Base-by-base conservation (phyloP, 371 early-diverging fungal genomes). In the Mucor piriformis region DNA sequence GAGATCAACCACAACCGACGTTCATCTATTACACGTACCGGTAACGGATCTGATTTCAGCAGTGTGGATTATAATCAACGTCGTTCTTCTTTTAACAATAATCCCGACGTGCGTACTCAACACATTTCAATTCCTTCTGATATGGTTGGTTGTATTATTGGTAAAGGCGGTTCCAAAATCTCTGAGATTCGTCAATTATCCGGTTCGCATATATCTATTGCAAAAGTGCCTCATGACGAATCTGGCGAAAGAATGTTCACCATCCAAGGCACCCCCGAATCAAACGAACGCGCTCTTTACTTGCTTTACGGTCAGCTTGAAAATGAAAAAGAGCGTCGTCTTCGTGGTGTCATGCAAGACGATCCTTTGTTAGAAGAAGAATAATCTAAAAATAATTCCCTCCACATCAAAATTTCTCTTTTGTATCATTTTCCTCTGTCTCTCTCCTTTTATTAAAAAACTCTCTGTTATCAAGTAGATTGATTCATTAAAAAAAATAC, bases 91-190 rank as follows among this genome's bases (percentile, higher is more conserved):
- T 35, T 33, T 16, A 40, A 21, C 54, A 61, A 70, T 53, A 58
- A 75, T 56, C 66, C 68, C n/a, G 72, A 75, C 51, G 63, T 85
- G 50, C 79, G 82, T 59, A 88, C 89, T 25, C 93, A 92, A 73
- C 86, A 93, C 66, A 92, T 96, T 58, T 88, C 85, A 47, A 92
- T 95, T 57, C 94, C 97, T 6, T 84, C 84, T 56, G 94, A 95
- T 69, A 90, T 94, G 91, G 95, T 95, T 43, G 96, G 97, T 24
- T 91, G 93, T 64, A 90, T 96, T 61, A 96, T 96, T 64, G 97
- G 97, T 64, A 93, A 92, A 73, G 88, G 83, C 20, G 97, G 97
- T 15, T 71, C 84, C 32, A 90, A 91, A 69, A 96, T 97, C 63
- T 90, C 94, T 46, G 95, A 95, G 73, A 92, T 96, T 58, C 89